phyloP scores from a whole-genome alignment of 1,139 yeast species.

The Zygosaccharomyces pseudobailii region DNA sequence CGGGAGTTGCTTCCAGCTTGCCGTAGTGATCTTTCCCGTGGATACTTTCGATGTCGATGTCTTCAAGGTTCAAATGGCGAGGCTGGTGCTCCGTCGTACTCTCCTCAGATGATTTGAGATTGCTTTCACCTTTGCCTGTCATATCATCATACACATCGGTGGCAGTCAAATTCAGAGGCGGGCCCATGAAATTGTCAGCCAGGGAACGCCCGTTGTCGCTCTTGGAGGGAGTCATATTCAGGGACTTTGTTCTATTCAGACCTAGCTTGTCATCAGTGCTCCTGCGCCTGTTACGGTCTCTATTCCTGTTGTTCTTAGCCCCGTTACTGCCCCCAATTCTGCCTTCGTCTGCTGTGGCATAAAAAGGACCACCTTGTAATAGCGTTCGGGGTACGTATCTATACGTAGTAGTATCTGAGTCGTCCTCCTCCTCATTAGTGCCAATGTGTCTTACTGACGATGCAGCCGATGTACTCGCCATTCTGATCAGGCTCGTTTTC shows the following conservation, averaged over 20 bases:
- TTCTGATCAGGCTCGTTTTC: neutral
- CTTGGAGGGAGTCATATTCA: neutral
- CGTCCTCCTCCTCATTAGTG: conserved; percentile 13
- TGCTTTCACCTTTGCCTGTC: neutral
- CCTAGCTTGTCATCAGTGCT: neutral
- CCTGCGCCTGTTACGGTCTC: neutral
- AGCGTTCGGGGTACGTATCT: conserved; percentile 11
- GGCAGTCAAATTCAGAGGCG: neutral
- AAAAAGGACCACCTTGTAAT: conserved; percentile 8
- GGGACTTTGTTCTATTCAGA: neutral
- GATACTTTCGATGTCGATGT: neutral
- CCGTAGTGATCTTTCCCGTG: conserved; percentile 14
- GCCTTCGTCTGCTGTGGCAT: neutral
- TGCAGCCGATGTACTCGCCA: neutral
- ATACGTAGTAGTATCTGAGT: conserved; percentile 3
- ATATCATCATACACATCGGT: neutral
- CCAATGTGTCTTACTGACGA: conserved; percentile 3
- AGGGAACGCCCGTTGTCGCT: neutral
- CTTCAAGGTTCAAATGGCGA: neutral
- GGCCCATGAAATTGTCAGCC: neutral
- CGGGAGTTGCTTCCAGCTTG: conserved; percentile 45
- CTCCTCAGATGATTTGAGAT: neutral
- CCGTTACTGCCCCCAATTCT: conserved; percentile 5
- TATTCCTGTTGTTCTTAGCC: conserved; percentile 9
- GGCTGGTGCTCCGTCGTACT: neutral